phyloP scores from a whole-genome alignment of 495 filamentous ascomycete species.

The Hypoxylon subgilvum region DNA sequence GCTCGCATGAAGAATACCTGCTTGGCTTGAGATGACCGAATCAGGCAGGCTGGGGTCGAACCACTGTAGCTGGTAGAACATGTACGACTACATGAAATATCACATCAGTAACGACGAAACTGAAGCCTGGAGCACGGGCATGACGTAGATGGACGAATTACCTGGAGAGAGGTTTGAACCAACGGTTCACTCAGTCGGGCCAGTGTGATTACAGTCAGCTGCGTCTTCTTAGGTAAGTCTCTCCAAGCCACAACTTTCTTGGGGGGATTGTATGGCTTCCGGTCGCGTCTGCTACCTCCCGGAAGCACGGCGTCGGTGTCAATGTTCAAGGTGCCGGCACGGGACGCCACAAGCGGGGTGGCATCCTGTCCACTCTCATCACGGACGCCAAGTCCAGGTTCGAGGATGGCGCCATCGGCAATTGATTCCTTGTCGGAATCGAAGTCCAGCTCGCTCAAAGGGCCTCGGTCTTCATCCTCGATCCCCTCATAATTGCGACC shows the following conservation, averaged over 20 bases:
- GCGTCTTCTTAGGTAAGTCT: slow-evolving; percentile 73
- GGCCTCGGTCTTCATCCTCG: slow-evolving; percentile 23
- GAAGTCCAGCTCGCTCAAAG: slow-evolving; percentile 27
- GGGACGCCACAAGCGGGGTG: slow-evolving; percentile 18
- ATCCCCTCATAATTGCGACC: slow-evolving; percentile 14
- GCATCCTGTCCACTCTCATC: slow-evolving; percentile 23
- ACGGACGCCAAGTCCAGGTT: slow-evolving; percentile 22
- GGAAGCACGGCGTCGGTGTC: slow-evolving; percentile 17
- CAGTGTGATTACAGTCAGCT: slow-evolving; percentile 75
- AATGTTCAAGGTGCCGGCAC: slow-evolving; percentile 25
- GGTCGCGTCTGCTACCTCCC: background rate
- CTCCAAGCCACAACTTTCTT: slow-evolving; percentile 63
- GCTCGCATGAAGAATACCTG: slow-evolving; percentile 76
- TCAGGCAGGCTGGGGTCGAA: slow-evolving; percentile 69
- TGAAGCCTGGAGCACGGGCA: background rate
- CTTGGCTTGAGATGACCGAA: slow-evolving; percentile 75
- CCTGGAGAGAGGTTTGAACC: slow-evolving; percentile 75
- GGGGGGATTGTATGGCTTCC: slow-evolving; percentile 20
- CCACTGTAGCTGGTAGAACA: slow-evolving; percentile 80
- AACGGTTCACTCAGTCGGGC: slow-evolving; percentile 80
- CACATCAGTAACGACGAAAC: slow-evolving; percentile 16
- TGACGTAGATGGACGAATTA: slow-evolving; percentile 19
- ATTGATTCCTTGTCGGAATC: slow-evolving; percentile 28
- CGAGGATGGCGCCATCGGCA: background rate
- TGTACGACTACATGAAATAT: slow-evolving; percentile 62